A percentile compares a stretch with the other conserved stretches of the same genome.
Conservation (phyloP, 2,329 filamentous ascomycete genomes). For the Aureobasidium sp. region DNA sequence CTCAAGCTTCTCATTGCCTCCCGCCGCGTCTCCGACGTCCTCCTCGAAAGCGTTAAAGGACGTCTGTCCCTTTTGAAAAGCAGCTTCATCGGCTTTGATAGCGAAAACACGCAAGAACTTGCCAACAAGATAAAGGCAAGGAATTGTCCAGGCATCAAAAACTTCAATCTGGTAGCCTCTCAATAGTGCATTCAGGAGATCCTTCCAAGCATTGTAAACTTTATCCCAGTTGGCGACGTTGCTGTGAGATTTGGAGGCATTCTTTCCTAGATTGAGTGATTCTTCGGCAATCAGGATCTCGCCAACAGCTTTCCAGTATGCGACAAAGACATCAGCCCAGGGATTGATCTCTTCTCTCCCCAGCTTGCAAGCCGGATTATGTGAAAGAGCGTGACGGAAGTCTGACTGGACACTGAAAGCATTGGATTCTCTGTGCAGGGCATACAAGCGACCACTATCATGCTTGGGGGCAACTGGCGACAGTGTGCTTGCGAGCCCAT, state of each 20-base stretch:
- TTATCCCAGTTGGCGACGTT: conserved; percentile 62
- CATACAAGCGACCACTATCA: conserved; percentile 59
- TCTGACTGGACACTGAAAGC: conserved; percentile 58
- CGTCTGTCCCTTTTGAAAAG: conserved; percentile 41
- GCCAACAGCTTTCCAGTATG: conserved; percentile 76
- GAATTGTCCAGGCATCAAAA: conserved; percentile 87
- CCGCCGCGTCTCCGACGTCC: conserved; percentile 68
- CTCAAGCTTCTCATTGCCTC: conserved; percentile 78
- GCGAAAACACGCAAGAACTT: conserved; percentile 84
- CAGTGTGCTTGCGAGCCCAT: conserved; percentile 66
- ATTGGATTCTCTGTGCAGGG: conserved; percentile 66
- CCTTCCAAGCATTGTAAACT: conserved; percentile 85
- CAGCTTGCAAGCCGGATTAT: conserved; percentile 41
- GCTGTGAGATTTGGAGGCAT: conserved; percentile 14
- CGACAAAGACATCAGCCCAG: conserved; percentile 81
- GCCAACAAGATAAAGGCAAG: conserved; percentile 78
- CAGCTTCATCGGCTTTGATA: conserved; percentile 74
- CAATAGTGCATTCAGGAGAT: conserved; percentile 67
- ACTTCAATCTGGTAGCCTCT: conserved; percentile 70
- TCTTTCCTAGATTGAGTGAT: conserved; percentile 38
- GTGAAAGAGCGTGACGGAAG: conserved; percentile 63
- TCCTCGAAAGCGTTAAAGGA: conserved; percentile 56
- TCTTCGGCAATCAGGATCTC: conserved; percentile 64
- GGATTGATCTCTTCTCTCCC: conserved; percentile 58
- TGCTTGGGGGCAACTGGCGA: conserved; percentile 59